phyloP scores from a whole-genome alignment of 2,329 filamentous ascomycete species.

The Hypoxylon sp. region DNA sequence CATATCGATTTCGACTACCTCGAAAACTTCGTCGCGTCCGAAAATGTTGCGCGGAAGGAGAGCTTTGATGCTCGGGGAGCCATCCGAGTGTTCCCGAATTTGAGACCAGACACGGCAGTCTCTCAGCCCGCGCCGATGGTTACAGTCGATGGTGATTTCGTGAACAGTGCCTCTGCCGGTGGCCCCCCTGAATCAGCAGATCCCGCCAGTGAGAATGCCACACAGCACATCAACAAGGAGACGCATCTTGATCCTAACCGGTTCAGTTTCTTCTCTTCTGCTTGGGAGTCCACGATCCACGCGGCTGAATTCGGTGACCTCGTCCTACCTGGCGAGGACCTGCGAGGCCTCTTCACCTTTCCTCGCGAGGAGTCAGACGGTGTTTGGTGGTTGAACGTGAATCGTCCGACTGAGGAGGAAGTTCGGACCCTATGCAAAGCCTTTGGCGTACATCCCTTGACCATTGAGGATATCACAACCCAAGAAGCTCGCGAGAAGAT shows the following conservation, averaged over 20 bases:
- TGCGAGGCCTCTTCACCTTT: constrained; percentile 83
- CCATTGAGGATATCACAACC: constrained; percentile 93
- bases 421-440: constrained; percentile 88
- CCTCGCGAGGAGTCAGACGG: constrained; percentile 73
- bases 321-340: constrained; percentile 86
- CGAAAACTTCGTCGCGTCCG: constrained; percentile 83
- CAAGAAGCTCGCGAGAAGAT: constrained; percentile 98
- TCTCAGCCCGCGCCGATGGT: constrained; percentile 48
- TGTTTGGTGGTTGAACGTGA: constrained; percentile 99
- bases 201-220: constrained; percentile 40
- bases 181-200: constrained; percentile 42
- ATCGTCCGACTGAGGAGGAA: constrained; percentile 88
- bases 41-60: constrained; percentile 58
- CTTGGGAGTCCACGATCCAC: constrained; percentile 92
- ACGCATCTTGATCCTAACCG: constrained; percentile 72
- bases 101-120: constrained; percentile 56
- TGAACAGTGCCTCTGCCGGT: constrained; percentile 59
- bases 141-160: constrained; percentile 65
- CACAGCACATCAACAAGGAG: constrained; percentile 47
- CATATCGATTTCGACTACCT: constrained; percentile 93
- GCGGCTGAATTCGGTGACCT: constrained; percentile 88
- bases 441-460: constrained; percentile 94
- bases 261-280: constrained; percentile 97
- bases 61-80: constrained; percentile 60
- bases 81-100: constrained; percentile 66